Percentiles rank a stretch among this genome's conserved stretches.
phyloP scores from a whole-genome alignment of 306 rosid genomes.

The Medicago lupulina region DNA sequence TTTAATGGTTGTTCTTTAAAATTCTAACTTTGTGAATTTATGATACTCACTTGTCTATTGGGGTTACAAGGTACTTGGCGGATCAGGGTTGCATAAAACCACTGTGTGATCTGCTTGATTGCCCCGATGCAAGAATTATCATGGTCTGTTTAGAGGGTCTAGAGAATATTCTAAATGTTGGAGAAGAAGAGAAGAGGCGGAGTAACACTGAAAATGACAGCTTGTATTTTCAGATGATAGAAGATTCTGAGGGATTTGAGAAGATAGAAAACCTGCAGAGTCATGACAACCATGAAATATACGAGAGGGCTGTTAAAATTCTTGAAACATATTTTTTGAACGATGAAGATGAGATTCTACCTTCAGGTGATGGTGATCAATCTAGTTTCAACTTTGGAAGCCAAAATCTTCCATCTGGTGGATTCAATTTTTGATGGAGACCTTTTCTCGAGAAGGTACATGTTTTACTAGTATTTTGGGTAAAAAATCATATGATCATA shows the following conservation, averaged over 20 bases:
- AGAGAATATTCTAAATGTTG: constrained; percentile 79
- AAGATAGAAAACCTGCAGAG: constrained; percentile 82
- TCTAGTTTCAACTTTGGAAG: constrained; percentile 66
- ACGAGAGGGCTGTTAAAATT: constrained; percentile 80
- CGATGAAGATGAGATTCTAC: constrained; percentile 68
- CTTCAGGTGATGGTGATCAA: constrained; percentile 59
- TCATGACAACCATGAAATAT: constrained; percentile 85
- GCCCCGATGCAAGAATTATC: constrained; percentile 82
- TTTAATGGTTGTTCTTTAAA: neutral
- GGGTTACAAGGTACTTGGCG: constrained; percentile 67
- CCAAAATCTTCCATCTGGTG: constrained; percentile 74
- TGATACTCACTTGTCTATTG: constrained; percentile 25
- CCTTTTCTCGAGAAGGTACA: constrained; percentile 37
- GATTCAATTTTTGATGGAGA: constrained; percentile 79
- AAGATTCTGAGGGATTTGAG: constrained; percentile 81
- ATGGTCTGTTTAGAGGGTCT: constrained; percentile 81
- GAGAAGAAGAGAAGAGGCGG: constrained; percentile 71
- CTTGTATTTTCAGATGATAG: constrained; percentile 77
- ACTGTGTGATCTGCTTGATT: constrained; percentile 81
- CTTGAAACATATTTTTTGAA: constrained; percentile 83
- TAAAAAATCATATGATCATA: neutral
- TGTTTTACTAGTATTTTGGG: neutral
- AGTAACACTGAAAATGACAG: constrained; percentile 63
- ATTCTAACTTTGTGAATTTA: neutral
- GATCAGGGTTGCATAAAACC: constrained; percentile 79